Evolutionary conservation across 2,329 filamentous ascomycete species (phyloP), one percentile per base, ranked within the genome.

Genomic region (Grosmannia serpens): DNA sequence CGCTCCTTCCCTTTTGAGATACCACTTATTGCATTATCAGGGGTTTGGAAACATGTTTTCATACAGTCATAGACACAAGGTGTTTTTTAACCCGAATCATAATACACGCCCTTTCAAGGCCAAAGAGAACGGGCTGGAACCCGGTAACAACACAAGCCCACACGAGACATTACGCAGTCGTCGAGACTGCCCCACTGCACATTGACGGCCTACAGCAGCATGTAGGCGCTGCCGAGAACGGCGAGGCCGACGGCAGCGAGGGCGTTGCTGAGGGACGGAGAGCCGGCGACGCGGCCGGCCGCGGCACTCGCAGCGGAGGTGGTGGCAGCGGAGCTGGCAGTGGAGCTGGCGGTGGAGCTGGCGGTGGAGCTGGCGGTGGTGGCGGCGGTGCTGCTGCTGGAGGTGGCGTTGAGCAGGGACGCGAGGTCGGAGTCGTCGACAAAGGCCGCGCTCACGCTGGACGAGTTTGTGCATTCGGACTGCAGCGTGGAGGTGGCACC

Each of bases 391-490:
- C 63, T 65, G 56, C 59, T 62, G 59, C 62, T 66, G 51, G 46
- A 31, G 27, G 59, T 59, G 17, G 62, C 64, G 56, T 17, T 55
- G 59, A 64, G 65, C n/a, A 73, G 64, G 20, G 71, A 62, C 15
- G 67, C 63, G 41, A 76, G 65, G 26, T 59, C 57, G 13, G 62
- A 22, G 62, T 75, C 73, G 9, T 60, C 57, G 10, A 54, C 60
- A 58, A 70, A 73, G 2, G 63, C 62, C 2, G 64, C 68, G 2
- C 65, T 65, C n/a, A 75, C 66, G 52, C 66, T 62, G 17, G 69
- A 70, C 35, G 62, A 67, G 64, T 78, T 78, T 41, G 61, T 70
- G 68, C 76, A 78, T 4, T 62, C 61, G 20, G 62, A 62, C 53
- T 61, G 56, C 38, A 26, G 51, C 2, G 58, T n/a, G 7, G 66